Conservation (phyloP, 306 rosid species). For the Quercus ilex region DNA sequence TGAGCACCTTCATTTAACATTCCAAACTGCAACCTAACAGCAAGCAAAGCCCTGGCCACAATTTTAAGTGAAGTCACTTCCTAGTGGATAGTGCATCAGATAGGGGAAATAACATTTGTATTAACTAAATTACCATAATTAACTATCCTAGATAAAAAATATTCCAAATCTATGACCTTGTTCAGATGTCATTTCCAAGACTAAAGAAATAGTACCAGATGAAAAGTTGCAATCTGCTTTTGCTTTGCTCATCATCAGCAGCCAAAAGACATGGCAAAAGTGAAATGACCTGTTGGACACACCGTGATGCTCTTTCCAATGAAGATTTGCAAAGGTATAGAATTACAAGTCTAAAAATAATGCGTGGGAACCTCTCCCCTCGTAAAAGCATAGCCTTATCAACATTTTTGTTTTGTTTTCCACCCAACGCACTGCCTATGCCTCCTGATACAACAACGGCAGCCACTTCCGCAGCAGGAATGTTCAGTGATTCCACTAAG, state of each 20-base stretch:
- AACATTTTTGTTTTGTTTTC: conserved; percentile 74
- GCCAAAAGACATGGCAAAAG: conserved; percentile 79
- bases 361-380: conserved; percentile 89
- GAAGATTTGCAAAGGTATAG: conserved; percentile 86
- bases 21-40: conserved; percentile 81
- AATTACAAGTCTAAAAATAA: conserved; percentile 80
- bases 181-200: conserved; percentile 6
- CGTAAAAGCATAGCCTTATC: conserved; percentile 97
- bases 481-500: conserved; percentile 91
- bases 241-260: conserved; percentile 97
- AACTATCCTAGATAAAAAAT: conserved; percentile 1
- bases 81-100: conserved; percentile 1
- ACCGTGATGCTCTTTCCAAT: conserved; percentile 79
- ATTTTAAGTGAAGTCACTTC: conserved; percentile 33
- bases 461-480: conserved; percentile 99
- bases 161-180: conserved; percentile 4
- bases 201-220: conserved; percentile 62
- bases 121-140: not conserved
- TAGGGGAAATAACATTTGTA: not conserved
- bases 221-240: conserved; percentile 81
- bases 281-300: conserved; percentile 79
- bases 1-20: conserved; percentile 84
- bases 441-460: conserved; percentile 99
- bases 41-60: conserved; percentile 82
- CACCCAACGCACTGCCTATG: conserved; percentile 79